Evolutionary conservation across 2,329 filamentous ascomycete genomes (phyloP).

Genomic region (Phyllosticta ampelicida): DNA sequence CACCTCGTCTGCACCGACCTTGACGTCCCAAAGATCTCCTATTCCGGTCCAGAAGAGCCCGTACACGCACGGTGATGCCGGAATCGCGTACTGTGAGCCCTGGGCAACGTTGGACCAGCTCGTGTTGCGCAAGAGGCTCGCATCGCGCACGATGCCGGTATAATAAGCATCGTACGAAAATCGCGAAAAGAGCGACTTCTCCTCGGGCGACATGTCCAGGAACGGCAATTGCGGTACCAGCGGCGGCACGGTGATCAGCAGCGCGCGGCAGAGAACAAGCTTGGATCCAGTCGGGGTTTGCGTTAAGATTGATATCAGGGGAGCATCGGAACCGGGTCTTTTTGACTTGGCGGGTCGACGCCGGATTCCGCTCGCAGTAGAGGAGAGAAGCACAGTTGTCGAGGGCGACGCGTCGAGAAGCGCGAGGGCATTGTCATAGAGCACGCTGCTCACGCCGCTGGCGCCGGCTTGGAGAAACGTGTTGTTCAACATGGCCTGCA

Average conservation of each 20-base stretch:
- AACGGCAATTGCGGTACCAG: constrained; percentile 19
- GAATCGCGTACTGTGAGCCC: constrained; percentile 19
- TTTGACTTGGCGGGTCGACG: background rate
- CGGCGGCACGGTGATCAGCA: constrained; percentile 36
- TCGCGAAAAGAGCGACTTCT: constrained; percentile 28
- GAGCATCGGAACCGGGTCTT: background rate
- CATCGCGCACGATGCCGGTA: constrained; percentile 28
- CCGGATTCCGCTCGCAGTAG: background rate
- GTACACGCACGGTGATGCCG: constrained; percentile 23
- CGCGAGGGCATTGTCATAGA: constrained; percentile 12
- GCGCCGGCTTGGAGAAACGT: constrained; percentile 12
- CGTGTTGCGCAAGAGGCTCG: constrained; percentile 23
- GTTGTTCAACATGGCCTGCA: background rate
- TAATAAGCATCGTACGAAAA: constrained; percentile 32
- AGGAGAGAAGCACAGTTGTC: constrained; percentile 9
- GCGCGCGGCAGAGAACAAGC: constrained; percentile 28
- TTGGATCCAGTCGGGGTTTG: constrained; percentile 15
- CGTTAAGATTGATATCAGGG: constrained; percentile 11
- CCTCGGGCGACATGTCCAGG: constrained; percentile 27
- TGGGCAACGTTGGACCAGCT: constrained; percentile 19
- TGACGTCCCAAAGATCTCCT: constrained; percentile 13
- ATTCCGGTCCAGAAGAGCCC: constrained; percentile 14
- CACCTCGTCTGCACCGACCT: constrained; percentile 12
- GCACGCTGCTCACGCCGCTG: constrained; percentile 17
- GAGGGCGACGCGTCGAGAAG: constrained; percentile 14